Conservation (phyloP, 1,284 basidiomycete genomes). For the Rhizoctonia solani region DNA sequence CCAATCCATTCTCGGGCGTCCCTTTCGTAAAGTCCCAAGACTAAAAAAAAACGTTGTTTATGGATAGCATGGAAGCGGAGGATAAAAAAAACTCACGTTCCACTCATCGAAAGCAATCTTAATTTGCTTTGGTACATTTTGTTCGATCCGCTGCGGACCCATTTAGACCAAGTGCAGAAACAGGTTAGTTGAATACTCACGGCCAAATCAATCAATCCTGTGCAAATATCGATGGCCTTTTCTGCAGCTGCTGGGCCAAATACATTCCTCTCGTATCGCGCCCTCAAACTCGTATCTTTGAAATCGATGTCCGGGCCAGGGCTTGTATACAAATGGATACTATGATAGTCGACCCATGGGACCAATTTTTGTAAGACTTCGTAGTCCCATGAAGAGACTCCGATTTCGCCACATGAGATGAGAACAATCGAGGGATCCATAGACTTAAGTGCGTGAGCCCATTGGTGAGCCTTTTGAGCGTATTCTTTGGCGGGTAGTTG, state of each 20-base stretch:
- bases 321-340: slow-evolving; percentile 39
- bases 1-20: slow-evolving; percentile 57
- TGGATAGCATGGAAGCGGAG: background rate
- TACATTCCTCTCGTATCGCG: slow-evolving; percentile 50
- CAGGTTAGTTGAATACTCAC: background rate
- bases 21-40: slow-evolving; percentile 38
- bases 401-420: slow-evolving; percentile 63
- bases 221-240: slow-evolving; percentile 48
- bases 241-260: slow-evolving; percentile 51
- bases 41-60: background rate
- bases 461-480: slow-evolving; percentile 60
- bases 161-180: background rate
- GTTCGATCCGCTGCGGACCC: slow-evolving; percentile 14
- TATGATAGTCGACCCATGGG: slow-evolving; percentile 47
- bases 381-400: slow-evolving; percentile 48
- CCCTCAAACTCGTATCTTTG: slow-evolving; percentile 12
- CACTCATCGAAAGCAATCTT: slow-evolving; percentile 62
- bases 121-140: slow-evolving; percentile 39
- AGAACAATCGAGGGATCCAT: slow-evolving; percentile 63
- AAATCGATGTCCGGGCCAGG: slow-evolving; percentile 19
- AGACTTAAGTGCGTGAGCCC: slow-evolving; percentile 65
- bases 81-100: slow-evolving; percentile 48
- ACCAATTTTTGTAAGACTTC: slow-evolving; percentile 46
- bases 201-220: slow-evolving; percentile 49
- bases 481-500: slow-evolving; percentile 63